These are phyloP conservation scores for Kuraishia ogatae DNA, from an alignment of 805 yeast species.

Conservation along the genomic window DNA sequence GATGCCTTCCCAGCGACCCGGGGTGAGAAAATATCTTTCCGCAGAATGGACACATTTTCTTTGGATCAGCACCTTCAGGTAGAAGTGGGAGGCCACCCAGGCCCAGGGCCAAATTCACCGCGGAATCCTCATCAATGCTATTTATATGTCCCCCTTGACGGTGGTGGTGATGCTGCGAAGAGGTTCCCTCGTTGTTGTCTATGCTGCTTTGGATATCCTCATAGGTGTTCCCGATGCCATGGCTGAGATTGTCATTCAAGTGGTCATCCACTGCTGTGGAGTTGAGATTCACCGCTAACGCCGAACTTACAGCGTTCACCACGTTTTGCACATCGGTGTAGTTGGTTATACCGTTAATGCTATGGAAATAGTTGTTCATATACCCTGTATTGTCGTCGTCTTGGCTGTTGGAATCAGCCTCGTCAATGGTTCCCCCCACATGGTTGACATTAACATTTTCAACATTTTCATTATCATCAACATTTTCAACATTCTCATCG, in stretches of 20 bases:
- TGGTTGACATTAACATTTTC: no score
- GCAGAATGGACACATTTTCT: constrained; percentile 42
- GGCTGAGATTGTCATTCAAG: not conserved
- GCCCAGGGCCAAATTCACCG: not conserved
- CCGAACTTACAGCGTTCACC: constrained; percentile 5
- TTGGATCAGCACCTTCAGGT: constrained; percentile 19
- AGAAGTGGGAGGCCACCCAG: constrained; percentile 3
- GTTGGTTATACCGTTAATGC: constrained; percentile 1
- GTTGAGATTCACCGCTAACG: constrained; percentile 4
- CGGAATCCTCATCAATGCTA: not conserved
- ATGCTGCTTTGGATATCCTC: constrained; percentile 4
- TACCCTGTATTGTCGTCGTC: not conserved
- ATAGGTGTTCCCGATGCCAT: not conserved
- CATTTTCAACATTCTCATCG: not conserved
- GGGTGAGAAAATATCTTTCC: constrained; percentile 44
- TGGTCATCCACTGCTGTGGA: not conserved
- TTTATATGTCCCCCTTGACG: no score
- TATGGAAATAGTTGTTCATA: constrained; percentile 3
- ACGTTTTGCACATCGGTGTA: constrained; percentile 4
- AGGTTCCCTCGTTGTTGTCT: constrained; percentile 3
- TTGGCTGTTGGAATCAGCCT: not conserved
- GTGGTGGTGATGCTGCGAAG: not conserved
- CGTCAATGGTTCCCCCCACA: no score
- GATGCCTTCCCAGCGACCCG: constrained; percentile 52
- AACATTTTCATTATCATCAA: not conserved